Percentiles rank a stretch among this genome's conserved stretches.
Evolutionary conservation across 2,329 filamentous ascomycete species (phyloP).

Genomic region (Aschersonia sp.): DNA sequence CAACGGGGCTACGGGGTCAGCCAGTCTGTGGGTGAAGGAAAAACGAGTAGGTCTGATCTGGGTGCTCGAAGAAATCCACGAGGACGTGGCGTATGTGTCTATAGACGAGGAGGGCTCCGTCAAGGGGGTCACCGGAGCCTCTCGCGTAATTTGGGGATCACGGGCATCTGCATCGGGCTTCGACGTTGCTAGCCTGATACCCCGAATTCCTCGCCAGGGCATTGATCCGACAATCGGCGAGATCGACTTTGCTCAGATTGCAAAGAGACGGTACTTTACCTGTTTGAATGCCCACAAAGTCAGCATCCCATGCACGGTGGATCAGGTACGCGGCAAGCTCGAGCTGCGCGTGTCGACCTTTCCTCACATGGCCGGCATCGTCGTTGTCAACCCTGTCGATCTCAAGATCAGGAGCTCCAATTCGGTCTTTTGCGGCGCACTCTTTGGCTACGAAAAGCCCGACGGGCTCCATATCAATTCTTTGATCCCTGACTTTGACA

Average conservation of each 20-base stretch:
- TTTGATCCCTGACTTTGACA: conserved; percentile 77
- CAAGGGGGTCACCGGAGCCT: conserved; percentile 56
- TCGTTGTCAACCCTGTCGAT: conserved; percentile 70
- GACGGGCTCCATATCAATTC: conserved; percentile 68
- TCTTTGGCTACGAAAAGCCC: conserved; percentile 79
- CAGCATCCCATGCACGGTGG: conserved; percentile 73
- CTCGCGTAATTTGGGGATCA: conserved; percentile 74
- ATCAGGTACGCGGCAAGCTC: conserved; percentile 52
- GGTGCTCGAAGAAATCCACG: conserved; percentile 95
- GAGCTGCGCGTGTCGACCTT: conserved; percentile 83
- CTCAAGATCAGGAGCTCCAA: conserved; percentile 85
- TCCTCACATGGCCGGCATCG: conserved; percentile 91
- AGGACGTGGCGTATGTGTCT: conserved; percentile 68
- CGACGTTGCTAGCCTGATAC: conserved; percentile 66
- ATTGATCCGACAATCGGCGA: conserved; percentile 56
- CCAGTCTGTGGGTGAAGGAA: conserved; percentile 97
- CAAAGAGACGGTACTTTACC: conserved; percentile 65
- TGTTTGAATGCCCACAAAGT: conserved; percentile 63
- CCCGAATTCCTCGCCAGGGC: conserved; percentile 64
- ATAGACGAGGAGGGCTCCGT: conserved; percentile 69
- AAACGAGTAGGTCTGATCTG: conserved; percentile 88
- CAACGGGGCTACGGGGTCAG: conserved; percentile 80
- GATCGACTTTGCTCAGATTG: conserved; percentile 64
- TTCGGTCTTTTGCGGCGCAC: conserved; percentile 78
- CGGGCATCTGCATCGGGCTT: conserved; percentile 51